phyloP scores from a whole-genome alignment of 2,329 filamentous ascomycete species.

The Fusarium nurragi region DNA sequence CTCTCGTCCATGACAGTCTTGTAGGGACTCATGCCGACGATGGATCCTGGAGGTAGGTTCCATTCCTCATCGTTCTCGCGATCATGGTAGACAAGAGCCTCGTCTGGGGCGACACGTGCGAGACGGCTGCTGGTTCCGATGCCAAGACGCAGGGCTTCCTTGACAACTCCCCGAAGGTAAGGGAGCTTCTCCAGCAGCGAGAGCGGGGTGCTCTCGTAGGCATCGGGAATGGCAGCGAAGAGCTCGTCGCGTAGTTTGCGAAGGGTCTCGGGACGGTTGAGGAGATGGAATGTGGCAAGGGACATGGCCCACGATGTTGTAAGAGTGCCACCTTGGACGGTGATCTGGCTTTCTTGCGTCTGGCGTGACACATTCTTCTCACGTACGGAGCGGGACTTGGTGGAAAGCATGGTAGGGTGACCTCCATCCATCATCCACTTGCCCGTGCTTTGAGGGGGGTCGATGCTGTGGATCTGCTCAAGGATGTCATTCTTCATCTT shows the following conservation, averaged over 20 bases:
- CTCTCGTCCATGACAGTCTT: constrained; percentile 48
- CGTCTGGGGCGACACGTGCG: constrained; percentile 57
- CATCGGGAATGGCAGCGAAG: constrained; percentile 48
- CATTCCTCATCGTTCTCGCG: constrained; percentile 41
- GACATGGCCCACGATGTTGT: constrained; percentile 53
- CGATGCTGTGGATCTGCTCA: constrained; percentile 49
- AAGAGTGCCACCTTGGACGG: constrained; percentile 53
- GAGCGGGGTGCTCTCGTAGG: constrained; percentile 42
- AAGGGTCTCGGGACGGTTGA: constrained; percentile 46
- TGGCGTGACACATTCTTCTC: constrained; percentile 50
- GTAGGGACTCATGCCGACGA: constrained; percentile 52
- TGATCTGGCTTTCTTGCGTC: constrained; percentile 52
- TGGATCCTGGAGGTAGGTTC: constrained; percentile 48
- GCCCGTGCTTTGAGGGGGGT: constrained; percentile 47
- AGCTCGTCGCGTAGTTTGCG: constrained; percentile 50
- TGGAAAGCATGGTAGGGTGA: constrained; percentile 51
- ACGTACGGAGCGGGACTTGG: constrained; percentile 44
- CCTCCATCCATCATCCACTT: constrained; percentile 48
- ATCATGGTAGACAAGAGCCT: constrained; percentile 47
- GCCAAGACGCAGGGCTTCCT: constrained; percentile 60
- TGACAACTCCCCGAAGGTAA: constrained; percentile 61
- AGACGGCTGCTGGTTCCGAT: constrained; percentile 59
- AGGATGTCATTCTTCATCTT: constrained; percentile 53
- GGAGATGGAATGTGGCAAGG: constrained; percentile 50
- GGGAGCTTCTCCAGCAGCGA: constrained; percentile 49